phyloP scores from a whole-genome alignment of 148 eudicot genomes.

The Rhododendron mucronatum region DNA sequence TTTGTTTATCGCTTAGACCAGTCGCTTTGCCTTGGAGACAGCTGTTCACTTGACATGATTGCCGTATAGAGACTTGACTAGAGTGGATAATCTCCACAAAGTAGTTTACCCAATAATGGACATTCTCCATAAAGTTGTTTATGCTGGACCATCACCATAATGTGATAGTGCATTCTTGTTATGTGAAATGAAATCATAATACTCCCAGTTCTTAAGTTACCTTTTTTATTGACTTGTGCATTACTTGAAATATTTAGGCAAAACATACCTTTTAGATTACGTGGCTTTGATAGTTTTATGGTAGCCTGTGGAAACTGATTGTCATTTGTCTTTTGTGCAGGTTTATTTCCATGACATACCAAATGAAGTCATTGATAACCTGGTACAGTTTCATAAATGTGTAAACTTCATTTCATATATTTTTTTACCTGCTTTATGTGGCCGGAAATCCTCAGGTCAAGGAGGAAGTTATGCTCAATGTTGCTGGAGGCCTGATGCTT shows the following conservation, averaged over 20 bases:
- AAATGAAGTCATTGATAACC: slow-evolving; percentile 39
- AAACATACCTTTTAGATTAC: not conserved
- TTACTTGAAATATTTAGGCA: not conserved
- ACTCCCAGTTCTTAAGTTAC: not conserved
- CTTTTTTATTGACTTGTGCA: not conserved
- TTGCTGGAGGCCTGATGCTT: slow-evolving; percentile 62
- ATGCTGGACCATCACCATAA: not conserved
- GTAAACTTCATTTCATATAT: not conserved
- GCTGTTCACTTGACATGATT: not conserved
- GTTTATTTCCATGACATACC: slow-evolving; percentile 57
- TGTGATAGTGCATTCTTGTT: not conserved
- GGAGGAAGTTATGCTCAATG: slow-evolving; percentile 45
- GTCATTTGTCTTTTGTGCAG: slow-evolving; percentile 19
- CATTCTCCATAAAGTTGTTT: not conserved
- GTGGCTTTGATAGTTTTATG: not conserved
- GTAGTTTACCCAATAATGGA: not conserved
- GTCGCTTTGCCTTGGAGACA: not conserved
- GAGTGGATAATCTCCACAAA: not conserved
- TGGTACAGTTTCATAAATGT: slow-evolving; percentile 25
- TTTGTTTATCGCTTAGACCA: not conserved
- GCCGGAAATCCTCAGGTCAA: slow-evolving; percentile 28
- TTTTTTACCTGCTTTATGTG: not conserved
- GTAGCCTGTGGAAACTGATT: slow-evolving; percentile 1
- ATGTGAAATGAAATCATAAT: not conserved
- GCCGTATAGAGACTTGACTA: not conserved